Evolutionary conservation across 2,329 filamentous ascomycete genomes (phyloP).

Genomic region (Fusarium compactum): DNA sequence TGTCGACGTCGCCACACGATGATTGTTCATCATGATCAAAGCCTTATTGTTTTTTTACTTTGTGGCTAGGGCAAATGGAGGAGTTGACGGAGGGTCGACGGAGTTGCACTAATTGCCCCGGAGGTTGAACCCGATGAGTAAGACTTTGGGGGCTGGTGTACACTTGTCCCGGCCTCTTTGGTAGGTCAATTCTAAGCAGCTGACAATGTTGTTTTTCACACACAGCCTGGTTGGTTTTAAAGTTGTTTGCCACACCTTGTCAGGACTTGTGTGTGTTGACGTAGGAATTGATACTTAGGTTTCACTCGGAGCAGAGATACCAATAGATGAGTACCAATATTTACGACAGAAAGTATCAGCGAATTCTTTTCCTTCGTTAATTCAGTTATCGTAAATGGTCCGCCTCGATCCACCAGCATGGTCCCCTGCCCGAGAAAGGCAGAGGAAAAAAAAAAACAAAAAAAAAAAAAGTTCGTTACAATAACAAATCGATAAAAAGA

Average conservation of each 20-base stretch:
- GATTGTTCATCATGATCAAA: slow-evolving; percentile 15
- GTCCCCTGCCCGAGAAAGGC: slow-evolving; percentile 1
- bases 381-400: slow-evolving; percentile 4
- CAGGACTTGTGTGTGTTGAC: not conserved
- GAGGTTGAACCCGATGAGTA: slow-evolving; percentile 8
- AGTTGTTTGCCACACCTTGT: slow-evolving; percentile 35
- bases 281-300: not conserved
- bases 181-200: not conserved
- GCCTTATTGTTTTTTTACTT: slow-evolving; percentile 26
- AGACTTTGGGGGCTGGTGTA: slow-evolving; percentile 21
- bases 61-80: slow-evolving; percentile 36
- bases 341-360: slow-evolving; percentile 4
- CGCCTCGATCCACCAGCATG: slow-evolving; percentile 24
- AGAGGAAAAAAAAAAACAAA: slow-evolving; percentile 11
- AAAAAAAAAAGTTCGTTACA: slow-evolving; percentile 4
- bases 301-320: not conserved
- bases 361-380: slow-evolving; percentile 11
- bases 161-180: not conserved
- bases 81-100: slow-evolving; percentile 16
- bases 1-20: slow-evolving; percentile 36
- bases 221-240: not conserved
- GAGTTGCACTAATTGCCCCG: slow-evolving; percentile 30
- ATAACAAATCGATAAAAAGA: slow-evolving; percentile 12
- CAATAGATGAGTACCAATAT: not conserved
- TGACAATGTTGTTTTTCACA: slow-evolving; percentile 24